Evolutionary conservation across 164 flowering plant species (phyloP).

Genomic region (Malania oleifera): DNA sequence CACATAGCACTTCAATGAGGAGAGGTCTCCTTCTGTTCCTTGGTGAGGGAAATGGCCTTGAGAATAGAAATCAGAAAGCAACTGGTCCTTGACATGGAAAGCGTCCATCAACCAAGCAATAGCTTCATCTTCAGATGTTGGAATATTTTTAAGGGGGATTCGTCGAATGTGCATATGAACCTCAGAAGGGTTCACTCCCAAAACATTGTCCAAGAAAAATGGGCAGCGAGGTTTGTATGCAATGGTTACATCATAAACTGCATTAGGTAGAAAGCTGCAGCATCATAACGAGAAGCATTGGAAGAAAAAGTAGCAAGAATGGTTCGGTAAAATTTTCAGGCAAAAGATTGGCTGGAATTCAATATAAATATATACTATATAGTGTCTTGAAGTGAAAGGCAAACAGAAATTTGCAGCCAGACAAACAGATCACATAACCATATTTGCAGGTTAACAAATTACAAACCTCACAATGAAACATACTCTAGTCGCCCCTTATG

Average conservation of each 20-base stretch:
- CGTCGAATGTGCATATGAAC: slow-evolving; percentile 80
- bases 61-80: slow-evolving; percentile 57
- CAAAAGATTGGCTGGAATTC: too few species aligned
- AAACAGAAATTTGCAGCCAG: too few species aligned
- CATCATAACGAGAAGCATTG: too few species aligned
- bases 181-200: slow-evolving; percentile 79
- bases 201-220: slow-evolving; percentile 66
- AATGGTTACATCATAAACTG: slow-evolving; percentile 88
- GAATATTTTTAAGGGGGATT: slow-evolving; percentile 44
- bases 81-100: slow-evolving; percentile 53
- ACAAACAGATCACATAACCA: too few species aligned
- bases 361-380: too few species aligned
- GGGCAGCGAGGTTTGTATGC: slow-evolving; percentile 80
- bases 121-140: slow-evolving; percentile 48
- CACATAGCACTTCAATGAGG: slow-evolving; percentile 46
- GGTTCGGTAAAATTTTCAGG: too few species aligned
- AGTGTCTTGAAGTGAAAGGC: too few species aligned
- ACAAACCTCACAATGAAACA: too few species aligned
- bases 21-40: slow-evolving; percentile 55
- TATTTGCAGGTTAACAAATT: too few species aligned
- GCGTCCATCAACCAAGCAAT: slow-evolving; percentile 57
- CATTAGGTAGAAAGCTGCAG: slow-evolving; percentile 15
- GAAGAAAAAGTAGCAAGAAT: too few species aligned
- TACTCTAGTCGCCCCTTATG: too few species aligned
- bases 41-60: slow-evolving; percentile 60